These are phyloP conservation scores for Paecilomyces sp. DNA, from an alignment of 2,329 filamentous ascomycete genomes.

Conservation along the genomic window DNA sequence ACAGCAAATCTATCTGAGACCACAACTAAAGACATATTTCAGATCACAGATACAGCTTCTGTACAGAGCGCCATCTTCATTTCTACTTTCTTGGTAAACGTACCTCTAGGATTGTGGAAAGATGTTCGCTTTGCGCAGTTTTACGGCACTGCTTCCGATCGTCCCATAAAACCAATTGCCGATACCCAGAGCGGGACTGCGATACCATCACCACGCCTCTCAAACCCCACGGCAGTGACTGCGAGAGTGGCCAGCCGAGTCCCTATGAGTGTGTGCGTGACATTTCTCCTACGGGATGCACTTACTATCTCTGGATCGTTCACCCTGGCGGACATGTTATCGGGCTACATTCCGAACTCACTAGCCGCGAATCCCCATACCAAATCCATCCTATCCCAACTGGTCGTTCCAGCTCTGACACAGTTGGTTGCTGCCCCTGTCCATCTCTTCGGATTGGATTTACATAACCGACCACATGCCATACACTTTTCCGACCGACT, in stretches of 20 bases:
- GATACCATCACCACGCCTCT: not conserved
- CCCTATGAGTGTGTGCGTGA: constrained; percentile 16
- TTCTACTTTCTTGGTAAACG: constrained; percentile 33
- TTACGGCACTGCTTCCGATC: constrained; percentile 47
- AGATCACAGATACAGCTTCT: constrained; percentile 32
- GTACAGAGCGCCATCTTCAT: constrained; percentile 58
- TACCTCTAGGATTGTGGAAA: constrained; percentile 22
- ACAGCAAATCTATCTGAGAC: constrained; percentile 82
- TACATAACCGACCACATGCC: constrained; percentile 56
- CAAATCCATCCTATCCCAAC: constrained; percentile 50
- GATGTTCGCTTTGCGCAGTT: constrained; percentile 55
- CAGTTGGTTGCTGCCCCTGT: constrained; percentile 74
- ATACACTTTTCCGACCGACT: constrained; percentile 49
- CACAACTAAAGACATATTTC: constrained; percentile 48
- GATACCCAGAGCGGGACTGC: not conserved
- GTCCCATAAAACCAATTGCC: not conserved
- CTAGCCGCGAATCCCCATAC: constrained; percentile 13
- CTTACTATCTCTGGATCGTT: constrained; percentile 64
- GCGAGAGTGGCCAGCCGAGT: not conserved
- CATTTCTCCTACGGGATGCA: constrained; percentile 74
- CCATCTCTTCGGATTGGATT: constrained; percentile 75
- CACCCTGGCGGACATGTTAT: constrained; percentile 16
- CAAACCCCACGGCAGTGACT: not conserved
- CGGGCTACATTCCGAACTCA: constrained; percentile 15
- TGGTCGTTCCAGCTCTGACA: constrained; percentile 66